Percentiles rank a stretch among this genome's conserved stretches.
Evolutionary conservation across 2,329 filamentous ascomycete species (phyloP).

Genomic region (Pseudogymnoascus sp.): DNA sequence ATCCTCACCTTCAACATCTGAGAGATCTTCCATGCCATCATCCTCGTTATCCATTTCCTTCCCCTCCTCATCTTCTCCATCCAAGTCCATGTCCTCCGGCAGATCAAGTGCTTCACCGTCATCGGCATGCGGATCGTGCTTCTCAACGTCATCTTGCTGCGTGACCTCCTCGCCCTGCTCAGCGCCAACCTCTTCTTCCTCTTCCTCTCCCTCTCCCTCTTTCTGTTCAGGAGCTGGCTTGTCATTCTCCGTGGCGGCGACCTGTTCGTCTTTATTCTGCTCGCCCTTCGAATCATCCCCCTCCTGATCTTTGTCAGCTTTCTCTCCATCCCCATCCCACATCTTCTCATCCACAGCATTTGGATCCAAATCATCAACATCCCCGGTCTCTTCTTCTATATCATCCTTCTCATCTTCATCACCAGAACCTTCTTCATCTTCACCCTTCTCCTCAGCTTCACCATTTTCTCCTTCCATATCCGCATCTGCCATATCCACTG

Average conservation of each 20-base stretch:
- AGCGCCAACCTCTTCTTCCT: conserved; percentile 42
- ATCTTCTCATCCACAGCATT: conserved; percentile 95
- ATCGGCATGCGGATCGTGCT: conserved; percentile 56
- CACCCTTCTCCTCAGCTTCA: conserved; percentile 53
- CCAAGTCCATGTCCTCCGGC: conserved; percentile 62
- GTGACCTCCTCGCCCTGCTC: conserved; percentile 48
- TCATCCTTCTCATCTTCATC: conserved; percentile 61
- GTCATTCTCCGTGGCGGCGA: conserved; percentile 43
- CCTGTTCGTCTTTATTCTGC: conserved; percentile 48
- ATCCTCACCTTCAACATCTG: conserved; percentile 18
- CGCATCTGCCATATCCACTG: conserved; percentile 85
- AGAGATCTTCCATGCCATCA: conserved; percentile 32
- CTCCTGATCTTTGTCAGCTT: conserved; percentile 74
- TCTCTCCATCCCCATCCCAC: conserved; percentile 81
- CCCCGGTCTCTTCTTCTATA: conserved; percentile 82
- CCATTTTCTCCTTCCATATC: conserved; percentile 82
- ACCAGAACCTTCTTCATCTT: conserved; percentile 51
- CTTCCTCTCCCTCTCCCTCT: conserved; percentile 41
- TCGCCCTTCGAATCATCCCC: conserved; percentile 64
- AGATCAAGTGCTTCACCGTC: conserved; percentile 60
- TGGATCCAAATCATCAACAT: conserved; percentile 83
- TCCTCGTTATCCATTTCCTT: conserved; percentile 37
- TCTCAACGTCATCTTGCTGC: conserved; percentile 47
- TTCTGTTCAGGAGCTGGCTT: conserved; percentile 44
- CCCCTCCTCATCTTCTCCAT: conserved; percentile 46